Evolutionary conservation across 2,329 filamentous ascomycete species (phyloP).

Genomic region (Pyrenophora seminiperda): DNA sequence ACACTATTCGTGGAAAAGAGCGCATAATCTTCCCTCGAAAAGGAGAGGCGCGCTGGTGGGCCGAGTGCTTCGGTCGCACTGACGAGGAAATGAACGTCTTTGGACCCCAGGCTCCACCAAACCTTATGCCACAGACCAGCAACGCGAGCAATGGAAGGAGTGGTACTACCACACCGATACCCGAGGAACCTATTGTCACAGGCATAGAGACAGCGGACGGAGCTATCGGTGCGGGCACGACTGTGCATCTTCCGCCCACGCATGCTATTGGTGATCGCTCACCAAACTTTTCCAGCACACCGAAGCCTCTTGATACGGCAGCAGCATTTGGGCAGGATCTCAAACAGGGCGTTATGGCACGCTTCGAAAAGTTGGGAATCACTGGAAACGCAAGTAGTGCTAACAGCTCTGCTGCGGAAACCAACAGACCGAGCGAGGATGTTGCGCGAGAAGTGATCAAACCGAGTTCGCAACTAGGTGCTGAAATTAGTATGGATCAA

Average conservation of each 20-base stretch:
- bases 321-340: constrained; percentile 37
- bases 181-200: constrained; percentile 42
- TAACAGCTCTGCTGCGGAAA: constrained; percentile 23
- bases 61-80: constrained; percentile 80
- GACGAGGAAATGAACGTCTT: constrained; percentile 90
- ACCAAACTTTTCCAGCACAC: constrained; percentile 8
- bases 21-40: constrained; percentile 80
- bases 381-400: constrained; percentile 18
- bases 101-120: constrained; percentile 33
- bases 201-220: constrained; percentile 43
- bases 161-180: constrained; percentile 34
- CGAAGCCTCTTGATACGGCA: constrained; percentile 35
- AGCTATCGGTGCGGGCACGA: constrained; percentile 41
- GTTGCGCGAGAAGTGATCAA: constrained; percentile 13
- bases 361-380: constrained; percentile 40
- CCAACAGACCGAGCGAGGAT: constrained; percentile 19
- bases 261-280: constrained; percentile 26
- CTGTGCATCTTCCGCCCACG: constrained; percentile 29
- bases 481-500: not conserved
- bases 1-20: constrained; percentile 78
- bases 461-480: constrained; percentile 14
- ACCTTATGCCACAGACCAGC: constrained; percentile 36
- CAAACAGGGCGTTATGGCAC: constrained; percentile 37
- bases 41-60: constrained; percentile 90
- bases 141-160: constrained; percentile 32